Percentiles rank a stretch among this genome's conserved stretches.
phyloP scores from a whole-genome alignment of 768 basidiomycete species.

The Solioccasus polychromus region DNA sequence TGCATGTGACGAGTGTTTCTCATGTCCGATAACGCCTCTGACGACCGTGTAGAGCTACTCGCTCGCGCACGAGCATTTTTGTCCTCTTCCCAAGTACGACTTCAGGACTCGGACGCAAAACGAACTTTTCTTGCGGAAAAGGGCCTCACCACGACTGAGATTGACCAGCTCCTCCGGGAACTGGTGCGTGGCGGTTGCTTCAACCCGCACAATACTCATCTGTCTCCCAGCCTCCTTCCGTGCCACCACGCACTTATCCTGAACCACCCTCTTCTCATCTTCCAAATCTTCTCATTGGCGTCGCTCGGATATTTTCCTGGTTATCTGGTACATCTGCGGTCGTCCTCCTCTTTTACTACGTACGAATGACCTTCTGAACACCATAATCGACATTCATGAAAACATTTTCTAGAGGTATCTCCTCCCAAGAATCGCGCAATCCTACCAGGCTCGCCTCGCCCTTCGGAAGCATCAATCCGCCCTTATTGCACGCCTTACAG shows the following conservation, averaged over 20 bases:
- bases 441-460: conserved; percentile 58
- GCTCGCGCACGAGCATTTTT: conserved; percentile 63
- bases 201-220: conserved; percentile 7
- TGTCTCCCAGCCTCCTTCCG: conserved; percentile 36
- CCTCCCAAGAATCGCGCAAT: conserved; percentile 60
- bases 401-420: conserved; percentile 55
- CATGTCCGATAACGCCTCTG: not conserved
- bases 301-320: conserved; percentile 62
- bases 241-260: conserved; percentile 76
- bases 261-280: conserved; percentile 66
- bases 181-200: conserved; percentile 40
- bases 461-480: conserved; percentile 57
- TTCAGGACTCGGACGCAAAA: conserved; percentile 55
- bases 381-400: conserved; percentile 6
- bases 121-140: conserved; percentile 68
- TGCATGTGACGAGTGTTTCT: too few species aligned
- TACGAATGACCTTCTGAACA: conserved; percentile 31
- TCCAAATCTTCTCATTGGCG: conserved; percentile 61
- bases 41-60: conserved; percentile 44
- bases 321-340: conserved; percentile 59
- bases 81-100: conserved; percentile 57
- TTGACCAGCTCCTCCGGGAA: conserved; percentile 55
- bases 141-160: conserved; percentile 60
- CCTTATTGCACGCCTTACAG: conserved; percentile 52
- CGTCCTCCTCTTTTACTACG: conserved; percentile 63